Percentiles rank a stretch among this genome's conserved stretches.
Evolutionary conservation across 768 basidiomycete genomes (phyloP).

Genomic region (Grammothele lineata): DNA sequence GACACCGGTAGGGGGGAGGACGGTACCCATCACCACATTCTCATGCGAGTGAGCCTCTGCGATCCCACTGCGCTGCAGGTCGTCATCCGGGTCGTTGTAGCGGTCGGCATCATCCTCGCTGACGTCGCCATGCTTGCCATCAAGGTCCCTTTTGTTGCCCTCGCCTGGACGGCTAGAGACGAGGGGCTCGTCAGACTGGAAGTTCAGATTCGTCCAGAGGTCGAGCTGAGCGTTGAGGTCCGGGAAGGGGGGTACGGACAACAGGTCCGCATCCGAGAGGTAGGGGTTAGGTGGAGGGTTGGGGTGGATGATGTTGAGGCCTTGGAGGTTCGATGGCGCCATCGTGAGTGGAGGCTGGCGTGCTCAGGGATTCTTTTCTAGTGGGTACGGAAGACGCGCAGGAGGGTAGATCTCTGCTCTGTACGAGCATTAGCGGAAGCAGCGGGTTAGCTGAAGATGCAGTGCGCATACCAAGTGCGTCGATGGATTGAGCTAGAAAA

Average conservation of each 20-base stretch:
- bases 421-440: background rate
- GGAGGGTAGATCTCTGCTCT: background rate
- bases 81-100: slow-evolving; percentile 40
- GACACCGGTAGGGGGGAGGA: slow-evolving; percentile 28
- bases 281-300: slow-evolving; percentile 34
- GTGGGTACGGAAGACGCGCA: background rate
- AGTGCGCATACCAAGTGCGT: slow-evolving; percentile 7
- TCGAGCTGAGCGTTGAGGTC: slow-evolving; percentile 77
- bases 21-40: slow-evolving; percentile 51
- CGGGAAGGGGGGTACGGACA: slow-evolving; percentile 59
- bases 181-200: slow-evolving; percentile 72
- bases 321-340: slow-evolving; percentile 65
- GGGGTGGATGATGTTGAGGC: slow-evolving; percentile 76
- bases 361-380: slow-evolving; percentile 8
- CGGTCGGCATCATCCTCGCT: slow-evolving; percentile 24
- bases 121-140: slow-evolving; percentile 11
- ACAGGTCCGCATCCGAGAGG: slow-evolving; percentile 48
- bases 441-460: background rate
- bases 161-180: slow-evolving; percentile 23
- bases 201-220: slow-evolving; percentile 80
- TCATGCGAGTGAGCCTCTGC: slow-evolving; percentile 53
- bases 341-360: slow-evolving; percentile 31
- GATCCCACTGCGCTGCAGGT: slow-evolving; percentile 33
- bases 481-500: background rate
- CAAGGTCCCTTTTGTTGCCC: slow-evolving; percentile 30